Conservation (phyloP, 306 rosid genomes). For the Quercus cerris region DNA sequence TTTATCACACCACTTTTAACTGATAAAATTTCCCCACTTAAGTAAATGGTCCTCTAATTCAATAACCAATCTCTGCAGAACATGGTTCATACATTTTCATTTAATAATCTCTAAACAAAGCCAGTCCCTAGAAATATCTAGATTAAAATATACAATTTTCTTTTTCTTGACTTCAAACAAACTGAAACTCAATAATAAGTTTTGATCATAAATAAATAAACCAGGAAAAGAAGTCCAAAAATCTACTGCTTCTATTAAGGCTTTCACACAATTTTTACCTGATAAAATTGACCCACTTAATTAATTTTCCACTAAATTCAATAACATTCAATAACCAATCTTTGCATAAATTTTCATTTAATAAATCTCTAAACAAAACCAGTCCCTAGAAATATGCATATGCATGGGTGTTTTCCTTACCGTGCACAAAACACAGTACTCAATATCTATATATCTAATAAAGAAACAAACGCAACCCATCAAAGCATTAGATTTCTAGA, state of each 20-base stretch:
- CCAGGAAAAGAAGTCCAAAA: not conserved
- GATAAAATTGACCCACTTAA: not conserved
- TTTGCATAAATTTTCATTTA: not conserved
- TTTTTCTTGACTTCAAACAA: not conserved
- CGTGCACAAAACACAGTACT: no score
- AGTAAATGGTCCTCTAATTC: not conserved
- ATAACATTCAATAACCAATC: not conserved
- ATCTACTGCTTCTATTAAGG: not conserved
- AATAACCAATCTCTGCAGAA: no score
- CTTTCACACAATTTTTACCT: not conserved
- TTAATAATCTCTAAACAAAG: no score
- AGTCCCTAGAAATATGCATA: not conserved
- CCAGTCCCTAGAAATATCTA: no score
- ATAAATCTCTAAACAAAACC: not conserved
- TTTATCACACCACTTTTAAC: not conserved
- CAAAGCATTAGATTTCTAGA: not conserved
- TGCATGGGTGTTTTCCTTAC: not conserved
- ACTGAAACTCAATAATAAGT: not conserved
- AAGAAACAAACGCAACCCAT: not conserved
- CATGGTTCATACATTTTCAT: no score
- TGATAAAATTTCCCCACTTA: not conserved
- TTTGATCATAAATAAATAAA: not conserved
- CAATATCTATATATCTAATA: no score
- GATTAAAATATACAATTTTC: no score
- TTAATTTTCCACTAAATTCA: not conserved